Evolutionary conservation across 805 yeast genomes (phyloP), one percentile per base, ranked within the genome.

Genomic region (Lipomyces yamanashiensis): DNA sequence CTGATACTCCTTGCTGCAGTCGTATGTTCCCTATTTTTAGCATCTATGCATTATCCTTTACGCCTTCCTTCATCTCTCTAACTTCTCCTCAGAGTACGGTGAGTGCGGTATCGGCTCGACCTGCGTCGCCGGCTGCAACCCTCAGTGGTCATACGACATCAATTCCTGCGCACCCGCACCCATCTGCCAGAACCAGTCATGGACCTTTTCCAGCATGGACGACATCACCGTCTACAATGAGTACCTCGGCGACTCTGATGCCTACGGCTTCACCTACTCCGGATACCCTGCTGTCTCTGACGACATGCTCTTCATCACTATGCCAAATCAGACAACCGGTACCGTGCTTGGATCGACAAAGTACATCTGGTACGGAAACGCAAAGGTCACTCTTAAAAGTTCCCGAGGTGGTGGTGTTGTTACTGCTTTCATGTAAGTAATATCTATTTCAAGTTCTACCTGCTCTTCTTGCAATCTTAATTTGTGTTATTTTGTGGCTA

Each of bases 51-150:
- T n/a, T n/a, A n/a, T n/a, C n/a, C n/a, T 48, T 37, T 36, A 8
- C n/a, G 7, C n/a, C 17, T 44, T 13, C 28, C n/a, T 3, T 13
- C 36, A 21, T 40, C 28, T 6, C 23, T 17, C 19, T 43, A 40
- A 41, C 45, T n/a, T 17, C 36, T 45, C 17, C 54, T 7, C 53
- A 57, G 64, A 85, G 69, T 87, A 83, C 70, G 97, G 97, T 55
- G 79, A 76, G 39, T 90, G 96, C 79, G 96, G 96, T 71, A 82
- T 86, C 28, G 96, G 96, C 23, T 74, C 81, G 17, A 82, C 81
- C 76, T 92, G 98, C 80, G 80, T 92, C 58, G 95, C 93, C 64
- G 93, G 96, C 40, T 92, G 98, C 79, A 90, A 92, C 77, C 88
- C 95, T 44, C 79, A 85, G 65, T 86, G 71, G 72, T 89, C 96